phyloP scores from a whole-genome alignment of 1,284 basidiomycete genomes.

The Cryptococcus wingfieldii region DNA sequence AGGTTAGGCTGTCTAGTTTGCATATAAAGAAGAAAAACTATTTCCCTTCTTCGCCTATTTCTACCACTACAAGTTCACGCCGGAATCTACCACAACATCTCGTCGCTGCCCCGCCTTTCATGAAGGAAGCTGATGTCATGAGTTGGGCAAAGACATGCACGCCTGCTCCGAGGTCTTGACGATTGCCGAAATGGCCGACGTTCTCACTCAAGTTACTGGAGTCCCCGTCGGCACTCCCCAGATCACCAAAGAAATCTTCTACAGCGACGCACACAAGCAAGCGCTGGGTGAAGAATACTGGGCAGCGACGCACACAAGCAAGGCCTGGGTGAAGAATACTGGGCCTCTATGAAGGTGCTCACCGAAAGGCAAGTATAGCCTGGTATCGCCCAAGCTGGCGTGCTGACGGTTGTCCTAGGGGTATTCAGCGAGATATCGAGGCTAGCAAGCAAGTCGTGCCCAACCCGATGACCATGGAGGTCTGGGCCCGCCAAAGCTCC shows the following conservation, averaged over 20 bases:
- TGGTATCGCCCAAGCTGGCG: neutral
- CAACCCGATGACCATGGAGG: constrained; percentile 18
- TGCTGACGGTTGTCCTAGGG: neutral
- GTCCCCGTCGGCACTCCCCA: constrained; percentile 25
- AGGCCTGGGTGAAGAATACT: constrained; percentile 12
- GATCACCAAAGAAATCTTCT: constrained; percentile 24
- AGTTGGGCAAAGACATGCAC: constrained; percentile 29
- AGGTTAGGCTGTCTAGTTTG: constrained; percentile 22
- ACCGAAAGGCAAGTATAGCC: constrained; percentile 11
- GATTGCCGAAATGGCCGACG: constrained; percentile 22
- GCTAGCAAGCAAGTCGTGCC: constrained; percentile 16
- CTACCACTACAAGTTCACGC: too few relatives aligned
- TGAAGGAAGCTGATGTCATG: too few relatives aligned
- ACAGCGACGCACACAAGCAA: constrained; percentile 15
- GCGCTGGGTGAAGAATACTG: constrained; percentile 14
- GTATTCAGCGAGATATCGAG: constrained; percentile 4
- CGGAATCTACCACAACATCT: too few relatives aligned
- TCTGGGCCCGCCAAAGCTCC: constrained; percentile 22
- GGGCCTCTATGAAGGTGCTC: constrained; percentile 14
- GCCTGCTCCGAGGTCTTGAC: constrained; percentile 23
- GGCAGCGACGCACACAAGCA: constrained; percentile 13
- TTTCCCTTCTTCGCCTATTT: too few relatives aligned
- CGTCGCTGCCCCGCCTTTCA: too few relatives aligned
- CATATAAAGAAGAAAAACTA: too few relatives aligned
- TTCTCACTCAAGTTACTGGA: constrained; percentile 19